Base-by-base conservation (phyloP, 2,329 filamentous ascomycete species). In the Capronia americana region DNA sequence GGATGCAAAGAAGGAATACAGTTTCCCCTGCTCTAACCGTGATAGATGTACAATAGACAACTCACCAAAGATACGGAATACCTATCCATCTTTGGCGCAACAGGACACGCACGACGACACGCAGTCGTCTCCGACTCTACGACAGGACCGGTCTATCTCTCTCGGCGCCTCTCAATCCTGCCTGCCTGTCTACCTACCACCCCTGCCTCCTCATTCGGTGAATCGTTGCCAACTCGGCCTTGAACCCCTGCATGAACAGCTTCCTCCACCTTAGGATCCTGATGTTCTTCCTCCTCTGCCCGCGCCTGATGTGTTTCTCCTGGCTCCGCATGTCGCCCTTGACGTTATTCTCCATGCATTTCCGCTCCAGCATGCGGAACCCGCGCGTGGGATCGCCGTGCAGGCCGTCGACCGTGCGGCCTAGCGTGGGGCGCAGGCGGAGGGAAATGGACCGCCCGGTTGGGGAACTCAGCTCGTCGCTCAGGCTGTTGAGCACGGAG, bases 161-260 rank as follows among this genome's bases (percentile, higher is more conserved):
- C 48, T 50, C 4, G 34, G 14, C 14, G 32, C 8, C 32, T 34
- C 38, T 41, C 38, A 41, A 41, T 17, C 14, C 14, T n/a, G 12
- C 32, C 4, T 38, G 11, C 12, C 34, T 1, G 17, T 4, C 14
- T n/a, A 41, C 20, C 69, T 76, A 83, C 81, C 81, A 83, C 12
- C 81, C 81, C 74, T 83, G 81, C 23, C 74, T 74, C 69, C 77
- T 77, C 79, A 83, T 80, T 61, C 75, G 75, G 71, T 80, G 73
- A 63, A 82, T 79, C 72, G 77, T 77, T 50, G 63, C 70, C 66
- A 81, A 78, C 63, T 80, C 81, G 51, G 75, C 70, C 63, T 77
- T 66, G 70, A 82, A 82, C 12, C 79, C 80, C 57, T 76, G 77
- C 70, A 77, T 79, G 67, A 83, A 83, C 72, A 81, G 65, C 65